A percentile compares a stretch with the other conserved stretches of the same genome.
These are phyloP conservation scores for Colletotrichum tabaci DNA, from an alignment of 2,329 filamentous ascomycete species.

Conservation along the genomic window DNA sequence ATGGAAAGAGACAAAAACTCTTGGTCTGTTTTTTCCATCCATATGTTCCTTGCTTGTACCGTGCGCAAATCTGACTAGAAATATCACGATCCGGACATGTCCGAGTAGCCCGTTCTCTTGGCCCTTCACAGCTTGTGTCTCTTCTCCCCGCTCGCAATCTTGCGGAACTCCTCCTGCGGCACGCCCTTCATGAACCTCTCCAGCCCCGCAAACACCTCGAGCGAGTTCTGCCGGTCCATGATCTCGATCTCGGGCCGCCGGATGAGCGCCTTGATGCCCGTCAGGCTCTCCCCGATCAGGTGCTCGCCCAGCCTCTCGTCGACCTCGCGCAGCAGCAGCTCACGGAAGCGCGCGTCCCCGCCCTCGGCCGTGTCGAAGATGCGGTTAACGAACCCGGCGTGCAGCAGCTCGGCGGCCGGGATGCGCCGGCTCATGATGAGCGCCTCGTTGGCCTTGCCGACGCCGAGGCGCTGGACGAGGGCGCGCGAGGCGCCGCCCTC, in stretches of 20 bases:
- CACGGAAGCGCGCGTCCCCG: slow-evolving; percentile 78
- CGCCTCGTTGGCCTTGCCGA: slow-evolving; percentile 90
- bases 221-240: slow-evolving; percentile 82
- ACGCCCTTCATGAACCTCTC: slow-evolving; percentile 84
- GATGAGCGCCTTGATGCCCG: slow-evolving; percentile 89
- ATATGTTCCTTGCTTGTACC: background rate
- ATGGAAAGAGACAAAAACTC: background rate
- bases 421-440: slow-evolving; percentile 91
- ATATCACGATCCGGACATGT: background rate
- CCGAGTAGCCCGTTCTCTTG: background rate
- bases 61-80: background rate
- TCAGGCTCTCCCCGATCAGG: slow-evolving; percentile 82
- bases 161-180: slow-evolving; percentile 90
- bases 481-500: slow-evolving; percentile 87
- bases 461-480: slow-evolving; percentile 85
- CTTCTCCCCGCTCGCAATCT: slow-evolving; percentile 90
- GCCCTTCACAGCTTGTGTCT: slow-evolving; percentile 84
- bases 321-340: slow-evolving; percentile 82
- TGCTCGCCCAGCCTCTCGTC: slow-evolving; percentile 85
- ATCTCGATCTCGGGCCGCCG: slow-evolving; percentile 79
- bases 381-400: slow-evolving; percentile 88
- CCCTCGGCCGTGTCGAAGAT: slow-evolving; percentile 73
- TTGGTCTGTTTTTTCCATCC: background rate
- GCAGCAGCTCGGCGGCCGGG: slow-evolving; percentile 78
- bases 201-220: slow-evolving; percentile 89